Evolutionary conservation across 345 rosid species (phyloP).

Genomic region (Syzygium grande): DNA sequence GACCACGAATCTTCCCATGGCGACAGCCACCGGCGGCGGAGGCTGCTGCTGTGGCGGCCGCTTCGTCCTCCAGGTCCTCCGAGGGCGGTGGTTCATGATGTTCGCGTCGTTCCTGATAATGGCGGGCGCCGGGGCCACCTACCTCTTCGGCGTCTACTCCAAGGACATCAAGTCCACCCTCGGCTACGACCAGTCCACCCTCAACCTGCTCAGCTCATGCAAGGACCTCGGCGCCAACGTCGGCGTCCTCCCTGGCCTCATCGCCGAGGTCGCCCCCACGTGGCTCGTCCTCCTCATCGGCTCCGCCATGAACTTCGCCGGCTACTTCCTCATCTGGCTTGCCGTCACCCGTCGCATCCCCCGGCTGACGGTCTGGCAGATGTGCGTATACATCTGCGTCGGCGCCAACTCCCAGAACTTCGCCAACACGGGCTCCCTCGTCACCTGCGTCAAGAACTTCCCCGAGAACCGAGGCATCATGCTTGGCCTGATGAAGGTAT

Average conservation of each 20-base stretch:
- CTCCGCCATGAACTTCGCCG: constrained; percentile 7
- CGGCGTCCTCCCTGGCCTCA: constrained; percentile 13
- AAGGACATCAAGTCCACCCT: constrained; percentile 11
- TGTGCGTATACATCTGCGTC: constrained; percentile 10
- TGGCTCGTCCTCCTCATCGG: constrained; percentile 12
- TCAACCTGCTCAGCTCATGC: constrained; percentile 6
- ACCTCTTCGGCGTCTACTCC: constrained; percentile 11
- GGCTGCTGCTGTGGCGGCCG: neutral
- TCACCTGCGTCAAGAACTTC: constrained; percentile 11
- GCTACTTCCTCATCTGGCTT: constrained; percentile 18
- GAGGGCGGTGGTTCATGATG: constrained; percentile 12
- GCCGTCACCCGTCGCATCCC: constrained; percentile 4
- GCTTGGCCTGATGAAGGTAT: constrained; percentile 5
- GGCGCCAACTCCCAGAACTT: constrained; percentile 9
- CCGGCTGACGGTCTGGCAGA: constrained; percentile 4
- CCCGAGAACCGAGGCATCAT: constrained; percentile 9
- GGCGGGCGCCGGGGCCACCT: constrained; percentile 10
- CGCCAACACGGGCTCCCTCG: constrained; percentile 10
- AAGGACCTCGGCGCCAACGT: constrained; percentile 18
- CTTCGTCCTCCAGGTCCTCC: neutral
- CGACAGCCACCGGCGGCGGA: neutral
- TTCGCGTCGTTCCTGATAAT: constrained; percentile 10
- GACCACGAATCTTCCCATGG: neutral
- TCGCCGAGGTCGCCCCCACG: constrained; percentile 10
- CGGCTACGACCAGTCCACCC: constrained; percentile 15